Conservation (phyloP, 2,329 filamentous ascomycete species). For the Arthrobotrys iridis region DNA sequence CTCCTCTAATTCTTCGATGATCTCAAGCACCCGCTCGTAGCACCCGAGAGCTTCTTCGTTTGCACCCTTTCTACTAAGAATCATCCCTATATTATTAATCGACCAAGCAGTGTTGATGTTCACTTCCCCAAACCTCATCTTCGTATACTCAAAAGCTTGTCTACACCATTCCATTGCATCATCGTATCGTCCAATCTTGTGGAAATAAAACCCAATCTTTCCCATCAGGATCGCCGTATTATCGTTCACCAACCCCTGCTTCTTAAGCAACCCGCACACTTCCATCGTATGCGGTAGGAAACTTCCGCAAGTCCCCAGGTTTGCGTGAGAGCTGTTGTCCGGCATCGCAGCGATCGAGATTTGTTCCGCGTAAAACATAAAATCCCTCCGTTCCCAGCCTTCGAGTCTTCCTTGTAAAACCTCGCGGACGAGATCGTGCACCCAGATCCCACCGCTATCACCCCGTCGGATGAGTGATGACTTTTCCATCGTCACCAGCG, state of each 20-base stretch:
- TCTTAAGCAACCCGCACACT: neutral
- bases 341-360: neutral
- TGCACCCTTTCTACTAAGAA: neutral
- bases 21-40: neutral
- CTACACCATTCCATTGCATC: neutral
- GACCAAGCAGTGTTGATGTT: neutral
- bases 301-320: neutral
- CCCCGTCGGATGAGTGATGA: conserved; percentile 4
- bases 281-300: neutral
- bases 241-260: neutral
- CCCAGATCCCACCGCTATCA: neutral
- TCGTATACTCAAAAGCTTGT: neutral
- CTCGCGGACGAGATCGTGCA: conserved; percentile 3
- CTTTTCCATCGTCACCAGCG: neutral
- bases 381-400: neutral
- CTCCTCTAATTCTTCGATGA: neutral
- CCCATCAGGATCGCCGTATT: neutral
- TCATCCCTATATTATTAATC: neutral
- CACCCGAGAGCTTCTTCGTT: neutral
- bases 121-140: neutral
- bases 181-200: neutral
- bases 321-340: neutral
- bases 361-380: neutral
- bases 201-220: neutral
- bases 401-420: neutral